phyloP scores from a whole-genome alignment of 2,329 filamentous ascomycete genomes.

The Aspergillus transmontanensis region DNA sequence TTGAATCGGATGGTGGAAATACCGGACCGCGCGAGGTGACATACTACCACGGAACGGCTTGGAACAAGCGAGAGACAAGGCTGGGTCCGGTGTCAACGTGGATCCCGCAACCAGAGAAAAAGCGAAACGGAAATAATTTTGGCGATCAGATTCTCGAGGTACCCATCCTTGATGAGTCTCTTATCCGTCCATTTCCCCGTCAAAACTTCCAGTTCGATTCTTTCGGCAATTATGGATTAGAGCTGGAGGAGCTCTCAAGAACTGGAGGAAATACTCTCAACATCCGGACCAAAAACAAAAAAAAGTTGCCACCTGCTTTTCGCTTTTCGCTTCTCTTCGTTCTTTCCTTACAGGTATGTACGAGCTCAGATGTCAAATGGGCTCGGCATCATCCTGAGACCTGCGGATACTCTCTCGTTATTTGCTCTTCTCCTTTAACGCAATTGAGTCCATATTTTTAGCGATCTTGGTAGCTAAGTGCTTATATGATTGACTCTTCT shows the following conservation, averaged over 20 bases:
- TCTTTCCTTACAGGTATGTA: slow-evolving; percentile 11
- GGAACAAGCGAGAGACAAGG: slow-evolving; percentile 6
- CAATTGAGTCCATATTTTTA: not conserved
- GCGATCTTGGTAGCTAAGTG: not conserved
- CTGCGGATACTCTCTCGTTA: not conserved
- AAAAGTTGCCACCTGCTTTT: not conserved
- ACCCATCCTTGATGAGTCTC: not conserved
- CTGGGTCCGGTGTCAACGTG: slow-evolving; percentile 21
- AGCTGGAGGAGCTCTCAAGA: not conserved
- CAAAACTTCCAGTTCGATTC: slow-evolving; percentile 1
- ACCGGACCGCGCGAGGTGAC: not conserved
- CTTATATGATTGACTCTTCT: not conserved
- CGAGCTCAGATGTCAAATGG: not conserved
- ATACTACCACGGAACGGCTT: slow-evolving; percentile 3
- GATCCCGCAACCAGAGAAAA: slow-evolving; percentile 11
- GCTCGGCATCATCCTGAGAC: not conserved
- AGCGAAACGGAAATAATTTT: slow-evolving; percentile 9
- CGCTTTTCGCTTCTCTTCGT: slow-evolving; percentile 4
- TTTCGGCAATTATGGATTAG: slow-evolving; percentile 14
- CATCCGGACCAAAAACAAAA: not conserved
- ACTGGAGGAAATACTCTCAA: not conserved
- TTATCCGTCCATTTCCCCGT: slow-evolving; percentile 5
- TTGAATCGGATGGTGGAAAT: slow-evolving; percentile 2
- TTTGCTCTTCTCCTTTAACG: not conserved
- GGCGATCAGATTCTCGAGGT: slow-evolving; percentile 7